Percentiles rank a stretch among this genome's conserved stretches.
phyloP scores from a whole-genome alignment of 352 stramenopile species.

The Halophytophthora batemanensis region DNA sequence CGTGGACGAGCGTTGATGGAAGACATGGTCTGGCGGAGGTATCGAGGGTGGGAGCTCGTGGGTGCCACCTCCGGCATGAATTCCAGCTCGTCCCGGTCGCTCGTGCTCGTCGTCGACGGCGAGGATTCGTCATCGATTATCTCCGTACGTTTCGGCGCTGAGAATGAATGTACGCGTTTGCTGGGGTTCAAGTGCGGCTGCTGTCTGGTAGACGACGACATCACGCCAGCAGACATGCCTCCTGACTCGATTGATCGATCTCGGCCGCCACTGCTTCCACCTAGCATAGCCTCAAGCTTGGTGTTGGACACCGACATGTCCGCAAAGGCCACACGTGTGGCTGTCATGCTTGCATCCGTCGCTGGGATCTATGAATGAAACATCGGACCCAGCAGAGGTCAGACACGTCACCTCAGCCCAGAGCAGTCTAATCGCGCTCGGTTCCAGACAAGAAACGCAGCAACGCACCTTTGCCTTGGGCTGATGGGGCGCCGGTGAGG shows the following conservation, averaged over 20 bases:
- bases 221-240: conserved; percentile 14
- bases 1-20: conserved; percentile 51
- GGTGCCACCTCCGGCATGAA: conserved; percentile 24
- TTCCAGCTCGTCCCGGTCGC: conserved; percentile 37
- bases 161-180: conserved; percentile 48
- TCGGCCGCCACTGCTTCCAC: background rate
- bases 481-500: conserved; percentile 19
- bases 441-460: background rate
- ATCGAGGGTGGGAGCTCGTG: conserved; percentile 31
- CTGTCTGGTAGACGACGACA: conserved; percentile 3
- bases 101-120: conserved; percentile 31
- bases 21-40: conserved; percentile 48
- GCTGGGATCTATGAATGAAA: conserved; percentile 10
- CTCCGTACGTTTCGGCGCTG: conserved; percentile 29
- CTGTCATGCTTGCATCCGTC: conserved; percentile 2
- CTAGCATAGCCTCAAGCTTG: conserved; percentile 8
- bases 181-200: conserved; percentile 12
- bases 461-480: conserved; percentile 19
- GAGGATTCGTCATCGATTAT: conserved; percentile 26
- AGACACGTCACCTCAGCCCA: background rate
- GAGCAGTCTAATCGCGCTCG: background rate
- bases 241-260: conserved; percentile 9
- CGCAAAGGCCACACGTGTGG: conserved; percentile 21
- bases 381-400: background rate
- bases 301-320: conserved; percentile 11